A percentile compares a stretch with the other conserved stretches of the same genome.
Conservation (phyloP, 1,284 basidiomycete species). For the Boletus coffeatus region DNA sequence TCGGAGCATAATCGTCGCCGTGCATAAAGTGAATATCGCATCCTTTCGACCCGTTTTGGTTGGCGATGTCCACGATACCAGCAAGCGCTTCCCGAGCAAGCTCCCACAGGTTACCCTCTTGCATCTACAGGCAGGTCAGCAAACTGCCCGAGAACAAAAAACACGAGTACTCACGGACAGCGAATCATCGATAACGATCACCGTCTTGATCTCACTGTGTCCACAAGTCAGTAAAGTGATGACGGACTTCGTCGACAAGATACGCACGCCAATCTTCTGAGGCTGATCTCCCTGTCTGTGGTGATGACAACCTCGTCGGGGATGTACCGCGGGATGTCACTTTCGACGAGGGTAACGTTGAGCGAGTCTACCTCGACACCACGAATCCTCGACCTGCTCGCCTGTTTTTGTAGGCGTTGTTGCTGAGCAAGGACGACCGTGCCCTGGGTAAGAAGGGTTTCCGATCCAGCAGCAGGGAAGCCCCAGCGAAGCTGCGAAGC, state of each 20-base stretch:
- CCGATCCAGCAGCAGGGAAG: slow-evolving; percentile 14
- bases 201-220: slow-evolving; percentile 31
- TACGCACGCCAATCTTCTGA: slow-evolving; percentile 27
- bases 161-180: slow-evolving; percentile 31
- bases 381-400: slow-evolving; percentile 2
- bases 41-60: slow-evolving; percentile 36
- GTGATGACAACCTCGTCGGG: slow-evolving; percentile 3
- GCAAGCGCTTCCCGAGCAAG: slow-evolving; percentile 39
- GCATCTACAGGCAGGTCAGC: slow-evolving; percentile 3
- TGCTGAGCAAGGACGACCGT: slow-evolving; percentile 32
- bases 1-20: slow-evolving; percentile 15
- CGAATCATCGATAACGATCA: slow-evolving; percentile 43
- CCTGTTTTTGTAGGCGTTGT: slow-evolving; percentile 11
- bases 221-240: slow-evolving; percentile 2
- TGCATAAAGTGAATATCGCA: slow-evolving; percentile 45
- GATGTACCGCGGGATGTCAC: slow-evolving; percentile 27
- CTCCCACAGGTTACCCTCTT: no score
- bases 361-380: slow-evolving; percentile 14
- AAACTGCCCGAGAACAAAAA: not conserved
- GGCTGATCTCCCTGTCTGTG: slow-evolving; percentile 17
- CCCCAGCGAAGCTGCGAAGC: slow-evolving; percentile 26
- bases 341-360: slow-evolving; percentile 26
- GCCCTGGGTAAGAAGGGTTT: slow-evolving; percentile 21
- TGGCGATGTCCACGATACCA: slow-evolving; percentile 37
- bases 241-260: not conserved